Percentiles rank a stretch among this genome's conserved stretches.
phyloP scores from a whole-genome alignment of 441 rosid species.

The Erodium moschatum region DNA sequence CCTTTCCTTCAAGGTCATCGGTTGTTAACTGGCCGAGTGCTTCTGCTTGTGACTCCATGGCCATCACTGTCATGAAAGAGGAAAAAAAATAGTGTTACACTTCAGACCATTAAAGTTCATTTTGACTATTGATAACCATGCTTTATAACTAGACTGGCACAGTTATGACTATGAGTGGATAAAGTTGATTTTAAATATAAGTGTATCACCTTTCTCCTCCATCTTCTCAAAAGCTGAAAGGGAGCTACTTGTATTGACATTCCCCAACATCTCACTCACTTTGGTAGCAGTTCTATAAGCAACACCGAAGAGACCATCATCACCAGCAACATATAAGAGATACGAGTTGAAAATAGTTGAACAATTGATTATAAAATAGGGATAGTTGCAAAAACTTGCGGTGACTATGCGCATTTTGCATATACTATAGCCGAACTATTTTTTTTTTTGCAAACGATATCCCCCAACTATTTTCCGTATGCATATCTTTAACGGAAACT shows the following conservation, averaged over 20 bases:
- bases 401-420: too few species aligned
- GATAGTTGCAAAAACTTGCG: too few species aligned
- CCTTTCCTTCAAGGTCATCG: constrained; percentile 71
- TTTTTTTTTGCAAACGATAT: too few species aligned
- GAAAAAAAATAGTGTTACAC: constrained; percentile 9
- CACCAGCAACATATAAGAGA: neutral
- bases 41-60: constrained; percentile 79
- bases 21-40: constrained; percentile 58
- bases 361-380: constrained; percentile 10
- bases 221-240: constrained; percentile 71
- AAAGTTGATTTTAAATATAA: constrained; percentile 6
- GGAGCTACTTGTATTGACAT: constrained; percentile 65
- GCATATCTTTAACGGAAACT: too few species aligned
- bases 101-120: constrained; percentile 12
- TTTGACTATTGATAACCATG: neutral
- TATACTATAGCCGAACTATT: too few species aligned
- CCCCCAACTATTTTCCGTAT: too few species aligned
- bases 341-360: constrained; percentile 8
- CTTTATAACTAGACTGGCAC: neutral
- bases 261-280: constrained; percentile 72
- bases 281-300: constrained; percentile 57
- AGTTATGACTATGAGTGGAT: neutral
- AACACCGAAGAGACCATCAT: constrained; percentile 16
- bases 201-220: constrained; percentile 70
- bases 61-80: constrained; percentile 36